A percentile compares a stretch with the other conserved stretches of the same genome.
phyloP scores from a whole-genome alignment of 2,329 filamentous ascomycete genomes.

The Penicillium thymicola region DNA sequence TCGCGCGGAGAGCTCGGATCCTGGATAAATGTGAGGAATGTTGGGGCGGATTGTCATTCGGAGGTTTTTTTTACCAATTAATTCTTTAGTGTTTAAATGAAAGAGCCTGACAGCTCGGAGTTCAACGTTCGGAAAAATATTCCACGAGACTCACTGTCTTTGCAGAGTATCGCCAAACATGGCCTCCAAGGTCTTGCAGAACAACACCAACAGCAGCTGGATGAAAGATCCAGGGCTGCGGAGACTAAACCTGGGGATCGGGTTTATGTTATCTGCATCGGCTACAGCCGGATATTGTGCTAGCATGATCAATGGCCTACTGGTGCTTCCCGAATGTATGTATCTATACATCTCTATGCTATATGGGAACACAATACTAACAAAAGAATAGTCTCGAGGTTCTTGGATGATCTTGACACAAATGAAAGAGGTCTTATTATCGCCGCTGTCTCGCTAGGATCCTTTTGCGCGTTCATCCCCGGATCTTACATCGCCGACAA shows the following conservation, averaged over 20 bases:
- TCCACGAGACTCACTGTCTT: not conserved
- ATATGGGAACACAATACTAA: not conserved
- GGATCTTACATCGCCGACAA: constrained; percentile 38
- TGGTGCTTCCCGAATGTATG: constrained; percentile 24
- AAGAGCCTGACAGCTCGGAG: constrained; percentile 8
- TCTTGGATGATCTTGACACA: constrained; percentile 15
- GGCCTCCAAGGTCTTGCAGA: constrained; percentile 8
- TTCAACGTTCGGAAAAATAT: not conserved
- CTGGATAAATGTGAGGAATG: constrained; percentile 6
- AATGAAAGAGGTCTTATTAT: constrained; percentile 21
- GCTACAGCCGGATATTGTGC: constrained; percentile 25
- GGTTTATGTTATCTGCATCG: constrained; percentile 24
- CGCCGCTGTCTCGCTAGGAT: constrained; percentile 22
- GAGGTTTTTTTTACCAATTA: constrained; percentile 6
- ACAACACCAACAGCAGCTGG: constrained; percentile 10
- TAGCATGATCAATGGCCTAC: constrained; percentile 25
- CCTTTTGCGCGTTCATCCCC: constrained; percentile 23
- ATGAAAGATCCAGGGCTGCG: constrained; percentile 16
- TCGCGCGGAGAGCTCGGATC: not conserved
- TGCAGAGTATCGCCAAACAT: not conserved
- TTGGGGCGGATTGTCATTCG: constrained; percentile 1
- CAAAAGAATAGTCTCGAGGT: constrained; percentile 10
- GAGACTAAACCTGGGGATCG: constrained; percentile 21
- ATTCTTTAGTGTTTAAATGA: constrained; percentile 8
- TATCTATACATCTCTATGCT: not conserved